These are phyloP conservation scores for Eucalyptus erythrocorys DNA, from an alignment of 345 rosid species.

Conservation along the genomic window DNA sequence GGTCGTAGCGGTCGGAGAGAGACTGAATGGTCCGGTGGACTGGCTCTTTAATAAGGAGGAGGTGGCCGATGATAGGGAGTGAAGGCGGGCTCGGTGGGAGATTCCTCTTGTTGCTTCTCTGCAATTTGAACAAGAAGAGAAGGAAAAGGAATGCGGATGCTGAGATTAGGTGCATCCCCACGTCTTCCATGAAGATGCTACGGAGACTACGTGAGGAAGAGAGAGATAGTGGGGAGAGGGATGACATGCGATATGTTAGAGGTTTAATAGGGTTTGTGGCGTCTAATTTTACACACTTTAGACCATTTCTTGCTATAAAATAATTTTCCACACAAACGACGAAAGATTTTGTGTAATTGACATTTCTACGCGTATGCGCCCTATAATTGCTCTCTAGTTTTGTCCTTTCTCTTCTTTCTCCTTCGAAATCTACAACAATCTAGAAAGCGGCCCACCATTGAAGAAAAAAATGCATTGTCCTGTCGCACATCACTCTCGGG, in stretches of 20 bases:
- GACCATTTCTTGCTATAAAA: too few species aligned
- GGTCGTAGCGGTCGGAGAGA: neutral
- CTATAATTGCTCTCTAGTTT: too few species aligned
- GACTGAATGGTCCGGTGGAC: slow-evolving; percentile 8
- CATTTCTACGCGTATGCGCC: too few species aligned
- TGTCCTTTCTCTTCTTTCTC: too few species aligned
- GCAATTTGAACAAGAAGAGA: neutral
- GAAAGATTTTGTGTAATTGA: too few species aligned
- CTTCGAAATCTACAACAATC: too few species aligned
- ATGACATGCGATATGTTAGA: neutral
- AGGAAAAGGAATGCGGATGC: neutral
- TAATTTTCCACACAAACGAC: too few species aligned
- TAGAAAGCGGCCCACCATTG: too few species aligned
- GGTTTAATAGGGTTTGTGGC: too few species aligned
- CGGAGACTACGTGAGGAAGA: neutral
- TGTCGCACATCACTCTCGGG: too few species aligned
- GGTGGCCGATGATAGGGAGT: slow-evolving; percentile 33
- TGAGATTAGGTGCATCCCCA: rapidly evolving
- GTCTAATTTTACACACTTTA: neutral
- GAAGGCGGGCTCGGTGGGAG: slow-evolving; percentile 29
- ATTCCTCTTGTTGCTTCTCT: slow-evolving; percentile 4
- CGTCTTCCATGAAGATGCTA: neutral
- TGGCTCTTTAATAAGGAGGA: slow-evolving; percentile 26
- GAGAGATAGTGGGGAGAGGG: neutral
- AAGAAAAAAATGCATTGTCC: too few species aligned